phyloP scores from a whole-genome alignment of 2,329 filamentous ascomycete species.

The Hypomyces perniciosus region DNA sequence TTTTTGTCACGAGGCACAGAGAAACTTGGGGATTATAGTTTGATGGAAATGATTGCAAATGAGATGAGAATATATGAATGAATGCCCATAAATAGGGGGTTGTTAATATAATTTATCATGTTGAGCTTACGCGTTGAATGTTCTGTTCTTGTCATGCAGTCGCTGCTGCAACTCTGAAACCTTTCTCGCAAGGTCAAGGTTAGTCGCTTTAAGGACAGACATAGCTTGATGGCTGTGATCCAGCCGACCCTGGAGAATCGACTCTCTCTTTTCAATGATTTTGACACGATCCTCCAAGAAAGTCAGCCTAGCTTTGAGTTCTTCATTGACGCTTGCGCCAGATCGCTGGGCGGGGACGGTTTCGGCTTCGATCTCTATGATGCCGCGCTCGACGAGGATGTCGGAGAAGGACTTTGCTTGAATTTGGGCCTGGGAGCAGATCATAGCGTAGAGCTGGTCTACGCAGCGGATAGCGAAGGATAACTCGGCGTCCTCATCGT shows the following conservation, averaged over 20 bases:
- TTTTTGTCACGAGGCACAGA: not conserved
- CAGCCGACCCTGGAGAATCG: conserved; percentile 1
- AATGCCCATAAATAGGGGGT: not conserved
- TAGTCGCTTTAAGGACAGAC: conserved; percentile 1
- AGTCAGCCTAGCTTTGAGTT: conserved; percentile 1
- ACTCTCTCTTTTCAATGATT: conserved; percentile 6
- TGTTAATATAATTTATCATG: not conserved
- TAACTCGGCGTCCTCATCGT: not conserved
- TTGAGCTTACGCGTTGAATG: not conserved
- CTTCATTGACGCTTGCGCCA: not conserved
- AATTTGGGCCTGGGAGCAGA: conserved; percentile 6
- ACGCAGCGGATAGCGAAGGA: conserved; percentile 4
- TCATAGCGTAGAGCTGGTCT: conserved; percentile 7
- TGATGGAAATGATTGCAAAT: not conserved
- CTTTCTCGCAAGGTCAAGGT: conserved; percentile 7
- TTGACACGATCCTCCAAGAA: conserved; percentile 9
- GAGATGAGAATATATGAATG: conserved; percentile 5
- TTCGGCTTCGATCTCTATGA: not conserved
- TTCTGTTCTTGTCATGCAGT: conserved; percentile 6
- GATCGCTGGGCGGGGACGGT: not conserved
- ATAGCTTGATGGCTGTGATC: conserved; percentile 1
- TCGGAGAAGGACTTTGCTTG: conserved; percentile 7
- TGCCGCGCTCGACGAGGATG: conserved; percentile 3
- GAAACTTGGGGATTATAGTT: not conserved
- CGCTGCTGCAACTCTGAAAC: conserved; percentile 9